Conservation (phyloP, 257 asterid genomes). For the Nicotiana tabacum region DNA sequence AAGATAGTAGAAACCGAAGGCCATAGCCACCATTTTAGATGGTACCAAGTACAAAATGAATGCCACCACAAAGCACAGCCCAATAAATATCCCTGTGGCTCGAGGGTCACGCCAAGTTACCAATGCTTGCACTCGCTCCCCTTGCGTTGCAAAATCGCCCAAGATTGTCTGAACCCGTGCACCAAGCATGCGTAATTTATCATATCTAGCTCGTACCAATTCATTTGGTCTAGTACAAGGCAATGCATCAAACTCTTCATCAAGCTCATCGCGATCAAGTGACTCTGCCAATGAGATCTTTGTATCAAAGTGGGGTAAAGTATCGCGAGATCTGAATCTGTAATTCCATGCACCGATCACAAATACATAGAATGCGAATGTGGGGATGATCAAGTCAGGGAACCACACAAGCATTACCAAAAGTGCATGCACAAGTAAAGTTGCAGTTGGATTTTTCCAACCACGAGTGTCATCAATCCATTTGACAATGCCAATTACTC, state of each 20-base stretch:
- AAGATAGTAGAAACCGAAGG: conserved; percentile 75
- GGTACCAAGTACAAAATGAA: conserved; percentile 65
- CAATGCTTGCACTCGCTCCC: conserved; percentile 74
- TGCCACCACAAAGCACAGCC: conserved; percentile 56
- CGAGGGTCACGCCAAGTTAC: conserved; percentile 92
- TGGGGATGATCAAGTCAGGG: conserved; percentile 69
- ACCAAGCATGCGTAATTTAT: conserved; percentile 61
- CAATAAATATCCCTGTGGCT: conserved; percentile 84
- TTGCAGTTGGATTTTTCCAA: conserved; percentile 76
- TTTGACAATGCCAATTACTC: conserved; percentile 52
- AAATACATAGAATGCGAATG: conserved; percentile 67
- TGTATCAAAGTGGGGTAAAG: conserved; percentile 60
- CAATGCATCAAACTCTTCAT: conserved; percentile 71
- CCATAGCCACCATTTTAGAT: conserved; percentile 80
- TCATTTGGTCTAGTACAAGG: conserved; percentile 59
- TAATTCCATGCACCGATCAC: conserved; percentile 80
- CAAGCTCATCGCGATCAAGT: conserved; percentile 64
- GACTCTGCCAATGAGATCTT: conserved; percentile 59
- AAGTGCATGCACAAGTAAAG: conserved; percentile 64
- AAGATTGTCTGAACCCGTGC: conserved; percentile 69
- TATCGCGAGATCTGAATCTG: conserved; percentile 43
- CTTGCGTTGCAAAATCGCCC: conserved; percentile 83
- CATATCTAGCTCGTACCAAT: conserved; percentile 60
- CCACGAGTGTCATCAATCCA: conserved; percentile 87
- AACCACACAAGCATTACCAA: conserved; percentile 75